Evolutionary conservation across 1,284 basidiomycete genomes (phyloP).

Genomic region (Cutaneotrichosporon sp.): DNA sequence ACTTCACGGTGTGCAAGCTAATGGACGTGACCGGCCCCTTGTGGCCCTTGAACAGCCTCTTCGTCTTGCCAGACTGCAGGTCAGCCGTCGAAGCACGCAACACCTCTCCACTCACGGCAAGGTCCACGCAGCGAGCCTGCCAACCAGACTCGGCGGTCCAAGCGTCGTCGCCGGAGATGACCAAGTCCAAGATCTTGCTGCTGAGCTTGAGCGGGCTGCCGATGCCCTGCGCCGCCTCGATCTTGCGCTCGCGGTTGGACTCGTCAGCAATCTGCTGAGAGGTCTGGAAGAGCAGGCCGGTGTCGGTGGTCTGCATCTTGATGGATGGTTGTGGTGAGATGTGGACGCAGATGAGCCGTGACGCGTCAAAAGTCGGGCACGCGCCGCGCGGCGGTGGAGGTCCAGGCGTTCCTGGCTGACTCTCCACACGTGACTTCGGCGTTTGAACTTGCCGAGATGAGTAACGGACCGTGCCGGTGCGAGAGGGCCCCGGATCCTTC

Average conservation of each 20-base stretch:
- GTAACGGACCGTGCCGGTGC: too few relatives aligned
- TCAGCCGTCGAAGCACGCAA: too few relatives aligned
- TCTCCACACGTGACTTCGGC: too few relatives aligned
- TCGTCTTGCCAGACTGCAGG: slow-evolving; percentile 71
- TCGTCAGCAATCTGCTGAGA: slow-evolving; percentile 72
- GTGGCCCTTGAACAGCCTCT: slow-evolving; percentile 76
- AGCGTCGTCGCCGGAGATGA: slow-evolving; percentile 64
- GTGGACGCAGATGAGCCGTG: neutral
- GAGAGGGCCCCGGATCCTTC: too few relatives aligned
- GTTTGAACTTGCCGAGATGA: too few relatives aligned
- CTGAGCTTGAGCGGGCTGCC: slow-evolving; percentile 74
- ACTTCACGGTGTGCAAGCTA: slow-evolving; percentile 58
- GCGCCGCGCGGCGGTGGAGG: neutral
- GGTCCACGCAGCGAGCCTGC: slow-evolving; percentile 68
- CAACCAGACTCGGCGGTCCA: slow-evolving; percentile 87
- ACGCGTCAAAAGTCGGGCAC: neutral
- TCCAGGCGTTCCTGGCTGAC: too few relatives aligned
- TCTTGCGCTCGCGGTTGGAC: slow-evolving; percentile 68
- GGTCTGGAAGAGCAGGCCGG: slow-evolving; percentile 63
- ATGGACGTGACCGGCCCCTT: slow-evolving; percentile 81
- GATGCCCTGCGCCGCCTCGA: slow-evolving; percentile 67
- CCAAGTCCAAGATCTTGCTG: slow-evolving; percentile 72
- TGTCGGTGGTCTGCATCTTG: slow-evolving; percentile 55
- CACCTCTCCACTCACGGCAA: slow-evolving; percentile 62
- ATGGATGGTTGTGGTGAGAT: neutral